A percentile compares a stretch with the other conserved stretches of the same genome.
These are phyloP conservation scores for Leccinum uliginosum DNA, from an alignment of 768 basidiomycete genomes.

Conservation along the genomic window DNA sequence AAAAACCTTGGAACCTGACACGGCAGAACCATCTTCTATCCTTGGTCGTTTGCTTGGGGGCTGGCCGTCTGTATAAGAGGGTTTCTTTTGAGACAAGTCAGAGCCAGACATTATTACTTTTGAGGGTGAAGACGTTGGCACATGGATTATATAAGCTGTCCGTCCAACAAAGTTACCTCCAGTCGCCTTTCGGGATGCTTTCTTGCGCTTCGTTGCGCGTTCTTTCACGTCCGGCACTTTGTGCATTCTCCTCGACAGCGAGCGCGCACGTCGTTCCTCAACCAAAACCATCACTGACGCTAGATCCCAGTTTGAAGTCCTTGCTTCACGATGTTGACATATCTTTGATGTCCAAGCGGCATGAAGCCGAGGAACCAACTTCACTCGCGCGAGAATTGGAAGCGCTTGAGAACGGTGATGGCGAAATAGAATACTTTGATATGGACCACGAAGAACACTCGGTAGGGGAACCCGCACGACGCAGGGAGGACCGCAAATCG, in stretches of 20 bases:
- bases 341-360: conserved; percentile 43
- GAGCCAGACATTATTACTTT: conserved; percentile 15
- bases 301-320: conserved; percentile 63
- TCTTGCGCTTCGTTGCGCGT: conserved; percentile 20
- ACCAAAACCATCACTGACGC: conserved; percentile 55
- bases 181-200: conserved; percentile 16
- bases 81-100: conserved; percentile 4
- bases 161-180: not conserved
- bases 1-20: conserved; percentile 25
- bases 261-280: conserved; percentile 28
- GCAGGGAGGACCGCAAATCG: conserved; percentile 53
- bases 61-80: conserved; percentile 12
- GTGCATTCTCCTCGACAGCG: conserved; percentile 32
- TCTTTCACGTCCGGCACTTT: conserved; percentile 20
- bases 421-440: conserved; percentile 30
- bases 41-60: conserved; percentile 30
- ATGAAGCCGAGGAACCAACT: conserved; percentile 20
- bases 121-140: not conserved
- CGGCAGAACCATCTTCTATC: conserved; percentile 13
- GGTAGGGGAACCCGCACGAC: conserved; percentile 22
- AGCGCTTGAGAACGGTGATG: conserved; percentile 36
- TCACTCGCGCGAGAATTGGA: conserved; percentile 51
- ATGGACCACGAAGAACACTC: conserved; percentile 31
- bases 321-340: conserved; percentile 67
- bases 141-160: conserved; percentile 20